phyloP scores from a whole-genome alignment of 805 yeast genomes.

The Saccharomycopsis guyanensis region DNA sequence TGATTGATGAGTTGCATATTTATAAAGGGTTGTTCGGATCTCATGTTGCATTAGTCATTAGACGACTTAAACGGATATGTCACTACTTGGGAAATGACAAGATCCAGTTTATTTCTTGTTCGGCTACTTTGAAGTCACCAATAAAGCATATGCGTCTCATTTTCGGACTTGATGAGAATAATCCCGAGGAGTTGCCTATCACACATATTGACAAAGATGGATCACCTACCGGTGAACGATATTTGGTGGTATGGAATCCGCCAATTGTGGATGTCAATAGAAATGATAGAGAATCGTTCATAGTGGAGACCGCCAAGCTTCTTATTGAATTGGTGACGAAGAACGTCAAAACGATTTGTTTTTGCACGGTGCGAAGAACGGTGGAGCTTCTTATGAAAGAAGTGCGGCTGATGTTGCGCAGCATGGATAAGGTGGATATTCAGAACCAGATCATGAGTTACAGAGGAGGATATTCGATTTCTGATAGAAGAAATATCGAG shows the following conservation, averaged over 20 bases:
- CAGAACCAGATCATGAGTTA: slow-evolving; percentile 77
- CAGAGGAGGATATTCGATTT: slow-evolving; percentile 88
- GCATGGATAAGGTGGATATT: slow-evolving; percentile 37
- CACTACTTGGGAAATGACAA: slow-evolving; percentile 41
- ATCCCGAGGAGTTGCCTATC: slow-evolving; percentile 33
- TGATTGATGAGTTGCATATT: slow-evolving; percentile 79
- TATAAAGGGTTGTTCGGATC: slow-evolving; percentile 90
- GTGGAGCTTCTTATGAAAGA: slow-evolving; percentile 88
- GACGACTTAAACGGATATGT: slow-evolving; percentile 67
- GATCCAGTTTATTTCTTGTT: slow-evolving; percentile 75
- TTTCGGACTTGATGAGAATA: slow-evolving; percentile 45
- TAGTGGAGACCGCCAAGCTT: slow-evolving; percentile 69
- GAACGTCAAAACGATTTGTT: slow-evolving; percentile 76
- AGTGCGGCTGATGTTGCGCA: slow-evolving; percentile 48
- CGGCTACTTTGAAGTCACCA: slow-evolving; percentile 86
- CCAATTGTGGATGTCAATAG: slow-evolving; percentile 59
- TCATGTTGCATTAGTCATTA: slow-evolving; percentile 79
- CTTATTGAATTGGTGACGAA: slow-evolving; percentile 56
- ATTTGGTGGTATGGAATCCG: slow-evolving; percentile 78
- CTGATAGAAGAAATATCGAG: slow-evolving; percentile 83
- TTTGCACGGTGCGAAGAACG: slow-evolving; percentile 77
- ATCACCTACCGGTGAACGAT: slow-evolving; percentile 76
- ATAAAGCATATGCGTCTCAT: slow-evolving; percentile 60
- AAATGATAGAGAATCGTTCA: slow-evolving; percentile 53
- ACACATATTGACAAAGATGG: slow-evolving; percentile 72